Percentiles rank a stretch among this genome's conserved stretches.
Evolutionary conservation across 169 alveolate genomes (phyloP).

Genomic region (Perkinsus olseni): DNA sequence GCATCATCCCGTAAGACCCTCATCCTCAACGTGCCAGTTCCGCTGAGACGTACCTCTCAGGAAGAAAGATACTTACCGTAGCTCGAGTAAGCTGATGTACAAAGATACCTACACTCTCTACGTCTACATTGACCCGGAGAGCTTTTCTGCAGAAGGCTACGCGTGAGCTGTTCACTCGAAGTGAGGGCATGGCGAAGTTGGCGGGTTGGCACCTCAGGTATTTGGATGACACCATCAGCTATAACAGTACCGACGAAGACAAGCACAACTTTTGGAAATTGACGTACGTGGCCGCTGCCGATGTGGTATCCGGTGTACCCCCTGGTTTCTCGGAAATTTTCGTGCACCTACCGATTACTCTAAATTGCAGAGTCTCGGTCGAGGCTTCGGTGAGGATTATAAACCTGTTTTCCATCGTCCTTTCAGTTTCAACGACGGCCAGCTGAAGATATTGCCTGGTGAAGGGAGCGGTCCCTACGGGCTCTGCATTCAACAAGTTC

Average conservation of each 20-base stretch:
- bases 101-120: neutral
- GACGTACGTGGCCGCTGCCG: neutral
- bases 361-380: no score
- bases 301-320: no score
- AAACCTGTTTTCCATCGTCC: no score
- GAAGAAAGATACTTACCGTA: neutral
- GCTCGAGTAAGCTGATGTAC: neutral
- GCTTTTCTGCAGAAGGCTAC: neutral
- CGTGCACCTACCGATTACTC: no score
- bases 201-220: neutral
- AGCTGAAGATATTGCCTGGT: no score
- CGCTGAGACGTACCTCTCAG: neutral
- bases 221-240: neutral
- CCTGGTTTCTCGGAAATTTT: no score
- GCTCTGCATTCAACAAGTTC: no score
- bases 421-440: no score
- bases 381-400: no score
- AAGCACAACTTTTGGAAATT: neutral
- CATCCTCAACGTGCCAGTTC: neutral
- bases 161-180: neutral
- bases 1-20: neutral
- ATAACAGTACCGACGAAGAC: neutral
- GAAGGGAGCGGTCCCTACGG: no score
- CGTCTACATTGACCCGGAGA: neutral
- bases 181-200: neutral